Evolutionary conservation across 352 stramenopile genomes (phyloP).

Genomic region (Phytophthora syringae): DNA sequence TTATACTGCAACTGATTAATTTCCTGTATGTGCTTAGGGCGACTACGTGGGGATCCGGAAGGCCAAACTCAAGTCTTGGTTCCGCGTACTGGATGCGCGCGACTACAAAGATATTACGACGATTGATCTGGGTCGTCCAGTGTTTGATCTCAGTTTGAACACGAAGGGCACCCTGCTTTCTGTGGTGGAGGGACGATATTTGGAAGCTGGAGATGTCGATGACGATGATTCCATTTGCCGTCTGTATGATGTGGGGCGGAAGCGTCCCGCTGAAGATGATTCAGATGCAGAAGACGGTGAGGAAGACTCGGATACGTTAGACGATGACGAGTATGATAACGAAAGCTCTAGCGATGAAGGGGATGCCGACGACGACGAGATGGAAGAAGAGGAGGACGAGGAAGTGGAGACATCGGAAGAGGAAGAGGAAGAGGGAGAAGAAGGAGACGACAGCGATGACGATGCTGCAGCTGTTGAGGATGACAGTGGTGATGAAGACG

Average conservation of each 20-base stretch:
- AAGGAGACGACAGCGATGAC: constrained; percentile 32
- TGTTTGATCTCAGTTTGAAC: constrained; percentile 80
- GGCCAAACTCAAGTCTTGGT: constrained; percentile 83
- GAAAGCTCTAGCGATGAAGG: constrained; percentile 63
- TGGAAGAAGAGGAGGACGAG: constrained; percentile 60
- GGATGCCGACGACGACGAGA: no score
- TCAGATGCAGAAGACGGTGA: constrained; percentile 85
- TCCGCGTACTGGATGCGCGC: constrained; percentile 79
- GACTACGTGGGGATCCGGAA: constrained; percentile 65
- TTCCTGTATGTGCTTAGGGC: constrained; percentile 40
- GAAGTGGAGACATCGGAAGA: constrained; percentile 47
- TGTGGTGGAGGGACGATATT: constrained; percentile 78
- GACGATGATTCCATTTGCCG: constrained; percentile 85
- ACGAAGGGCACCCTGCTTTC: constrained; percentile 69
- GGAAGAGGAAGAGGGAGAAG: constrained; percentile 33
- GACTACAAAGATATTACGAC: constrained; percentile 89
- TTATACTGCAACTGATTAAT: constrained; percentile 8
- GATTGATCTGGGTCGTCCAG: constrained; percentile 76
- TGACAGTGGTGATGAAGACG: constrained; percentile 47
- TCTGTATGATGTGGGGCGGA: constrained; percentile 89
- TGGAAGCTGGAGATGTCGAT: constrained; percentile 58
- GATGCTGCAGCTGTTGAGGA: constrained; percentile 32
- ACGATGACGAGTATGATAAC: constrained; percentile 84
- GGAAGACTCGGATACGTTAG: constrained; percentile 70
- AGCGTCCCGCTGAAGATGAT: constrained; percentile 86